These are phyloP conservation scores for Microcyclosporella mali DNA, from an alignment of 2,329 filamentous ascomycete species.

Conservation along the genomic window DNA sequence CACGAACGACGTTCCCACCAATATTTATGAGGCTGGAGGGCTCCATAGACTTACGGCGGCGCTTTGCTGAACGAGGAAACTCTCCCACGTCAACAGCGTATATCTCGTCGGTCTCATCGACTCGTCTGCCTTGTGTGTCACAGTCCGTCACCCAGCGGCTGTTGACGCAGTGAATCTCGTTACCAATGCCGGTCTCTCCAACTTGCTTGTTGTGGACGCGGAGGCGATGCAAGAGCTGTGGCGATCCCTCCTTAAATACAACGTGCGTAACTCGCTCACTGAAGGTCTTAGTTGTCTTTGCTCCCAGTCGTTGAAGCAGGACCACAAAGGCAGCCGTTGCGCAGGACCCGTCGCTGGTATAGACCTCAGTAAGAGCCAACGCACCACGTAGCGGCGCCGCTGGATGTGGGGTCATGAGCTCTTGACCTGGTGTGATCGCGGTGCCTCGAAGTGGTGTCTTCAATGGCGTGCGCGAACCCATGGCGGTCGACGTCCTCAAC, in stretches of 20 bases:
- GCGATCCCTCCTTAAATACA: constrained; percentile 35
- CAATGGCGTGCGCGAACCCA: constrained; percentile 23
- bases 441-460: constrained; percentile 27
- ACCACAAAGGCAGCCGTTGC: constrained; percentile 31
- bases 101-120: constrained; percentile 28
- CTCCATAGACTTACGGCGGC: constrained; percentile 34
- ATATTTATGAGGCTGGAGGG: constrained; percentile 27
- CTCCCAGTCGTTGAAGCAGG: constrained; percentile 31
- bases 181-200: constrained; percentile 17
- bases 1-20: constrained; percentile 29
- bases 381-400: constrained; percentile 29
- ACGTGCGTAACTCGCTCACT: constrained; percentile 34
- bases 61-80: constrained; percentile 25
- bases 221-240: constrained; percentile 30
- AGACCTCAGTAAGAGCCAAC: constrained; percentile 33
- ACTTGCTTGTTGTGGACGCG: constrained; percentile 30
- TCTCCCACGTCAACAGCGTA: constrained; percentile 32
- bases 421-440: constrained; percentile 23
- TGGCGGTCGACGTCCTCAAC: constrained; percentile 18
- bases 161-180: constrained; percentile 32
- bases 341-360: constrained; percentile 31
- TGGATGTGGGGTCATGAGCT: constrained; percentile 34
- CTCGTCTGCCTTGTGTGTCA: constrained; percentile 25
- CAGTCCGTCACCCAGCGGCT: constrained; percentile 35
- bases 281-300: constrained; percentile 32